Conservation (phyloP, 371 early-diverging fungal species). For the Mortierella sp. region DNA sequence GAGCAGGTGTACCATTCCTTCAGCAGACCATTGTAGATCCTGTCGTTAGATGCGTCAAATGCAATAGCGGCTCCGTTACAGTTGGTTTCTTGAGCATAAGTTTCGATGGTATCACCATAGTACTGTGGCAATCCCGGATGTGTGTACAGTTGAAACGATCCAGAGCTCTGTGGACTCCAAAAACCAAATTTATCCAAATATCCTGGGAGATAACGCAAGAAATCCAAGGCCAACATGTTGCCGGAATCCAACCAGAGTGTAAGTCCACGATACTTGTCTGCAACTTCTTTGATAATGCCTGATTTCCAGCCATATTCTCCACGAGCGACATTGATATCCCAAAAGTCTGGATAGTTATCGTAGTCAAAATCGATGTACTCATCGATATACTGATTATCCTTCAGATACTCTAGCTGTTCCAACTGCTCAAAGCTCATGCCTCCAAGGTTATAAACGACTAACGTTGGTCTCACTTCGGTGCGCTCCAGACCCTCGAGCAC, state of each 20-base stretch:
- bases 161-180: slow-evolving; percentile 69
- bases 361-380: slow-evolving; percentile 67
- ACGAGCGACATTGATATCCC: slow-evolving; percentile 69
- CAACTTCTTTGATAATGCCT: slow-evolving; percentile 71
- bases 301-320: slow-evolving; percentile 80
- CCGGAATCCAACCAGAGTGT: slow-evolving; percentile 76
- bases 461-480: slow-evolving; percentile 48
- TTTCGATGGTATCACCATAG: slow-evolving; percentile 58
- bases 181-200: slow-evolving; percentile 64
- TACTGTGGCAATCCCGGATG: slow-evolving; percentile 72
- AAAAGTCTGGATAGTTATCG: slow-evolving; percentile 68
- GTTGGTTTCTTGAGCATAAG: slow-evolving; percentile 64
- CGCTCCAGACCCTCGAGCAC: slow-evolving; percentile 56
- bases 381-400: slow-evolving; percentile 58
- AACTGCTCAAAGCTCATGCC: slow-evolving; percentile 55
- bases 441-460: slow-evolving; percentile 65
- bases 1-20: slow-evolving; percentile 71
- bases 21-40: slow-evolving; percentile 63
- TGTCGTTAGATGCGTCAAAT: slow-evolving; percentile 66
- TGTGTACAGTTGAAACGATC: slow-evolving; percentile 66
- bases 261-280: slow-evolving; percentile 62
- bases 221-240: slow-evolving; percentile 67
- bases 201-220: slow-evolving; percentile 60
- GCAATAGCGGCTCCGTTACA: slow-evolving; percentile 75
- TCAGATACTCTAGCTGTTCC: slow-evolving; percentile 46